Evolutionary conservation across 495 filamentous ascomycete genomes (phyloP).

Genomic region (Stereocaulon alpinum): DNA sequence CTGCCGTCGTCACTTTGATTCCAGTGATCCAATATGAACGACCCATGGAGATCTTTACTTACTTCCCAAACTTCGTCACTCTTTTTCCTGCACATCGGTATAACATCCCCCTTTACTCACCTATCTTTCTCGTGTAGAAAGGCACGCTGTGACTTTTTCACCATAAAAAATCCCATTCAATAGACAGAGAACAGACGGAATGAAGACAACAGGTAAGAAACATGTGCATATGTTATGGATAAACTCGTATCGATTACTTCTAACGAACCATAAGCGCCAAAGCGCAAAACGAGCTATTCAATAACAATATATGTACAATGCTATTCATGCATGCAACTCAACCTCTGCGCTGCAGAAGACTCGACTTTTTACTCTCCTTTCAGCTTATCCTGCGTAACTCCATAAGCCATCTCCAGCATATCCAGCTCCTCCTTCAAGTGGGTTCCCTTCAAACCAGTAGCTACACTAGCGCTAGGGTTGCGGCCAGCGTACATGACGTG

Average conservation of each 20-base stretch:
- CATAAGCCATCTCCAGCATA: conserved; percentile 66
- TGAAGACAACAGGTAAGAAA: too few relatives aligned
- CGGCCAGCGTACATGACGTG: conserved; percentile 96
- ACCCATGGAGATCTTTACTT: background rate
- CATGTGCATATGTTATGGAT: too few relatives aligned
- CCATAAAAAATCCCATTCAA: too few relatives aligned
- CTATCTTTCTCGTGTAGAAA: too few relatives aligned
- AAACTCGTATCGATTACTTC: background rate
- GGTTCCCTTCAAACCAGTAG: conserved; percentile 78
- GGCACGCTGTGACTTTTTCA: too few relatives aligned
- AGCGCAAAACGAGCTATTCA: background rate
- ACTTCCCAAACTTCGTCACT: too few relatives aligned
- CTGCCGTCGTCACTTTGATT: too few relatives aligned
- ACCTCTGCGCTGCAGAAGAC: background rate
- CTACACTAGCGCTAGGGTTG: conserved; percentile 79
- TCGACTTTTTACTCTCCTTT: conserved; percentile 37
- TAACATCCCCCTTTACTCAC: too few relatives aligned
- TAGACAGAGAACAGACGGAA: too few relatives aligned
- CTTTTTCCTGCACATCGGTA: too few relatives aligned
- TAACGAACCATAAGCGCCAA: background rate
- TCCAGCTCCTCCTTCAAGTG: conserved; percentile 94
- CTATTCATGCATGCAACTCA: background rate
- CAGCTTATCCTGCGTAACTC: conserved; percentile 46
- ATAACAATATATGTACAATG: background rate
- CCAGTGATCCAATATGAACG: background rate